Percentiles rank a stretch among this genome's conserved stretches.
Evolutionary conservation across 2,329 filamentous ascomycete species (phyloP).

Genomic region (Colletotrichum scovillei): DNA sequence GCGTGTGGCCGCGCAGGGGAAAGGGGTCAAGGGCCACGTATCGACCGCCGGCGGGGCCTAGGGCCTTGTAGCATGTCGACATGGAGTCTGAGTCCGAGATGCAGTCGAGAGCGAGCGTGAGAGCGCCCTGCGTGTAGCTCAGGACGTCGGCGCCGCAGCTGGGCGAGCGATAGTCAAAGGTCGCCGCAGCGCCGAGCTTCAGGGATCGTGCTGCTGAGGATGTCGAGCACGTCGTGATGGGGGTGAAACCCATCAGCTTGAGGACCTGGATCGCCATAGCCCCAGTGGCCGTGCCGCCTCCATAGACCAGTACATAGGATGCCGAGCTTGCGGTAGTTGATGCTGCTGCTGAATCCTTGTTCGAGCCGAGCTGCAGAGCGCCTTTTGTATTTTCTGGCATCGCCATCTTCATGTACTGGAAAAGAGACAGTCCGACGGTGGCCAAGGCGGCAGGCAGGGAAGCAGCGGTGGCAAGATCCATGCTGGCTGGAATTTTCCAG

Average conservation of each 20-base stretch:
- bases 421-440: neutral
- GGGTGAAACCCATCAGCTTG: neutral
- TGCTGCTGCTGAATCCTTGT: no score
- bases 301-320: neutral
- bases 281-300: neutral
- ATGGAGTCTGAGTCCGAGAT: slow-evolving; percentile 24
- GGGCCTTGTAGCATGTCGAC: slow-evolving; percentile 35
- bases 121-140: neutral
- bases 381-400: neutral
- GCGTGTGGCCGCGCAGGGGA: slow-evolving; percentile 39
- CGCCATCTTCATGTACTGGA: neutral
- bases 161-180: neutral
- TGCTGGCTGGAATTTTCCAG: slow-evolving; percentile 29
- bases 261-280: slow-evolving; percentile 2
- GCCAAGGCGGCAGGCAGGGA: neutral
- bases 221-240: neutral
- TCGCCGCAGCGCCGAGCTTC: neutral
- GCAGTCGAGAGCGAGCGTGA: neutral
- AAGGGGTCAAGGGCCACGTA: slow-evolving; percentile 37
- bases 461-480: neutral
- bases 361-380: neutral
- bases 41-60: slow-evolving; percentile 31
- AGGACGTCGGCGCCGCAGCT: neutral
- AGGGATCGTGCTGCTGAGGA: no score
- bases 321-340: neutral